Conservation (phyloP, 352 stramenopile genomes). For the Phytopythium montanum region DNA sequence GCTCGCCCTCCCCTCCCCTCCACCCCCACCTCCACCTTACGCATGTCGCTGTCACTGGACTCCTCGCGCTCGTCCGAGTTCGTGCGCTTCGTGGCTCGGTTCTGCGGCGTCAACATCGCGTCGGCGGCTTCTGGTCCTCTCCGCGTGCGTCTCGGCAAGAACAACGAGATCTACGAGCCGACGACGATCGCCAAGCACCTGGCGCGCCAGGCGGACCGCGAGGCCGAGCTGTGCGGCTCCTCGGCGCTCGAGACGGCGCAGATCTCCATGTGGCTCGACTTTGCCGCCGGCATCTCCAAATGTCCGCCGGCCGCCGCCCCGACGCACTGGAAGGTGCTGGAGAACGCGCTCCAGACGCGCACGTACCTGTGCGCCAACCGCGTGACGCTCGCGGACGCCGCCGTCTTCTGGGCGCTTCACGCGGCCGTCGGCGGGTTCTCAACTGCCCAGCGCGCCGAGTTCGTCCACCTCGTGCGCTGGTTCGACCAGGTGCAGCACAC, state of each 20-base stretch:
- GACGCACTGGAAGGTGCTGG: slow-evolving; percentile 63
- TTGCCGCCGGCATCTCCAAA: slow-evolving; percentile 45
- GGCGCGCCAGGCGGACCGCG: slow-evolving; percentile 64
- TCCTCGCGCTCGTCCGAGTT: slow-evolving; percentile 68
- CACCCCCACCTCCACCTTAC: neutral
- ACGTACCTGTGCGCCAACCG: slow-evolving; percentile 70
- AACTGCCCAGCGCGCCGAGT: slow-evolving; percentile 37
- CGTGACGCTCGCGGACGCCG: slow-evolving; percentile 73
- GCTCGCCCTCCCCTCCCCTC: neutral
- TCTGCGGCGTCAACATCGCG: slow-evolving; percentile 68
- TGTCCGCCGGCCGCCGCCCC: slow-evolving; percentile 28
- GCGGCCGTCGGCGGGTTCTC: slow-evolving; percentile 33
- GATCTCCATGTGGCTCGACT: slow-evolving; percentile 76
- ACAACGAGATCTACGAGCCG: slow-evolving; percentile 65
- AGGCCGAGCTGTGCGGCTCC: slow-evolving; percentile 58
- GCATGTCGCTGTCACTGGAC: slow-evolving; percentile 82
- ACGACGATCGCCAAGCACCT: slow-evolving; percentile 78
- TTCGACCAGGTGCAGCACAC: slow-evolving; percentile 88
- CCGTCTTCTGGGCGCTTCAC: slow-evolving; percentile 70
- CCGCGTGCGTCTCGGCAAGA: slow-evolving; percentile 71
- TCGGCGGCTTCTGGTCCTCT: slow-evolving; percentile 71
- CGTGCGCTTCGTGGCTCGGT: slow-evolving; percentile 79
- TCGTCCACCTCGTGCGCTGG: slow-evolving; percentile 67
- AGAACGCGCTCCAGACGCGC: slow-evolving; percentile 44
- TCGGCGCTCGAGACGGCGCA: slow-evolving; percentile 65